These are phyloP conservation scores for Backusella parvicylindrica DNA, from an alignment of 192 early-diverging fungal genomes.

Conservation along the genomic window DNA sequence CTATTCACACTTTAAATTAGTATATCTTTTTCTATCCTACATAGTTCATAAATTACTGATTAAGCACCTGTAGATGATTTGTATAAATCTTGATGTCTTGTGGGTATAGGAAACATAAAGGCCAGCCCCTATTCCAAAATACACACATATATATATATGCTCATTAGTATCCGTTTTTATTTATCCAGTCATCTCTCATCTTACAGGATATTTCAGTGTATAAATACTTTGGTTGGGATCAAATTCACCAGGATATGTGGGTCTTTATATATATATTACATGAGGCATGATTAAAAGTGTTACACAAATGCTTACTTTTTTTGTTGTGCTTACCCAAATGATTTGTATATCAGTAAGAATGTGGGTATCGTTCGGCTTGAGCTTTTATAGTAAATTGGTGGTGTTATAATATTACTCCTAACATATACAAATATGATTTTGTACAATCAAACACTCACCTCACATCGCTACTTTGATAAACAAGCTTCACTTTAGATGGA, in stretches of 20 bases:
- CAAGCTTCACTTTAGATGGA: constrained; percentile 33
- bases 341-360: constrained; percentile 61
- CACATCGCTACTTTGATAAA: constrained; percentile 19
- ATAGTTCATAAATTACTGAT: background rate
- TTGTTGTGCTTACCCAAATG: constrained; percentile 55
- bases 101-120: constrained; percentile 70
- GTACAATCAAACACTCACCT: constrained; percentile 35
- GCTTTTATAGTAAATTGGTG: no score
- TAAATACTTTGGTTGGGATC: constrained; percentile 48
- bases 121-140: constrained; percentile 52
- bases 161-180: background rate
- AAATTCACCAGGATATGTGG: constrained; percentile 63
- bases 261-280: constrained; percentile 33
- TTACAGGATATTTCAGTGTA: constrained; percentile 67
- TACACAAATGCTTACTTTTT: constrained; percentile 23
- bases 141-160: background rate
- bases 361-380: constrained; percentile 63
- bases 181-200: background rate
- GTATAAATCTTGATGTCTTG: constrained; percentile 47
- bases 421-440: no score
- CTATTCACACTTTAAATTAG: constrained; percentile 18
- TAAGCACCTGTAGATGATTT: constrained; percentile 40
- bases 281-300: background rate
- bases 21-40: background rate
- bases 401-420: no score